Evolutionary conservation across 768 basidiomycete species (phyloP).

Genomic region (Russula dissimulans): DNA sequence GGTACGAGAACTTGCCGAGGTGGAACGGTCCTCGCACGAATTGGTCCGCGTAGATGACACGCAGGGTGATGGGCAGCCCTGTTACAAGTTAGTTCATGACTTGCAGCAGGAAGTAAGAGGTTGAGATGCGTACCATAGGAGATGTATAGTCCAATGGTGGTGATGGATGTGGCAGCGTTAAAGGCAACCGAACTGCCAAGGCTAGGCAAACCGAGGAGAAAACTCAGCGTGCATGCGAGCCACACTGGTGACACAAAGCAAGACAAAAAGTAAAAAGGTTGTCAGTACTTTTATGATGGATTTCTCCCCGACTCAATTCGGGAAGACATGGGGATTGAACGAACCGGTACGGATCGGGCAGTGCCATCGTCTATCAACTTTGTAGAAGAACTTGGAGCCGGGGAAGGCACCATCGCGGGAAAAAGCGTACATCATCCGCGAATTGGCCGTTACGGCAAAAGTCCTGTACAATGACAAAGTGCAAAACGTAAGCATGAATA

Average conservation of each 20-base stretch:
- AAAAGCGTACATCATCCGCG: constrained; percentile 77
- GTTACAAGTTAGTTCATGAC: background rate
- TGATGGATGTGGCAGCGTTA: constrained; percentile 44
- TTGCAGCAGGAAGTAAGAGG: background rate
- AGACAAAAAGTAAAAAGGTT: background rate
- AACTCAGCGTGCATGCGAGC: constrained; percentile 69
- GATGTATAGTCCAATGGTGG: constrained; percentile 69
- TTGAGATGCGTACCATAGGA: constrained; percentile 45
- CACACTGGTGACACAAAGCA: constrained; percentile 40
- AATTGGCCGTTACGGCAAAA: constrained; percentile 72
- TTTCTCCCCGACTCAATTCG: background rate
- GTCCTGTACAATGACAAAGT: constrained; percentile 33
- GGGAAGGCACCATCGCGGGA: constrained; percentile 68
- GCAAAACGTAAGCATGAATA: background rate
- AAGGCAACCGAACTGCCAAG: constrained; percentile 68
- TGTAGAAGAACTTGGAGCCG: constrained; percentile 55
- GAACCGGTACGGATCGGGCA: constrained; percentile 63
- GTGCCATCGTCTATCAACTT: constrained; percentile 48
- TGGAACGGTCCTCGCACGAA: constrained; percentile 68
- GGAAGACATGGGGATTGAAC: background rate
- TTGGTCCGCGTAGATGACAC: constrained; percentile 47
- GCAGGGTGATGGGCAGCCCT: constrained; percentile 63
- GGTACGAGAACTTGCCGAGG: constrained; percentile 53
- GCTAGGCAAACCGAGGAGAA: constrained; percentile 65
- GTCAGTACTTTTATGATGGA: background rate